Conservation (phyloP, 192 early-diverging fungal genomes). For the Umbelopsis vinacea region DNA sequence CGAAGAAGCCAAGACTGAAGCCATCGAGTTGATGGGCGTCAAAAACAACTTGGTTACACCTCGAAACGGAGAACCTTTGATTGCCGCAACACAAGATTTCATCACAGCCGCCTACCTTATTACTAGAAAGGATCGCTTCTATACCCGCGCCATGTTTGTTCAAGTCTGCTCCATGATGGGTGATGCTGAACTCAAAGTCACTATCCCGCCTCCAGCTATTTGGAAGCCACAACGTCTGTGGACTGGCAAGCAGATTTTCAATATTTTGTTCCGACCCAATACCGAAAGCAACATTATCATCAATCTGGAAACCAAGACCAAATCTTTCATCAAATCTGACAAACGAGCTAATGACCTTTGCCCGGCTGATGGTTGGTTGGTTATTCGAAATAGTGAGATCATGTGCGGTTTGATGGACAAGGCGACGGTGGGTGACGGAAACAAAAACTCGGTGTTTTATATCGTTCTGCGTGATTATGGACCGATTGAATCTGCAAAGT, state of each 20-base stretch:
- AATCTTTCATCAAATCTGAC: conserved; percentile 68
- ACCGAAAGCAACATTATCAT: conserved; percentile 64
- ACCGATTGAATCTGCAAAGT: conserved; percentile 76
- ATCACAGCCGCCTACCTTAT: conserved; percentile 95
- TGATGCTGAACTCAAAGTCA: conserved; percentile 82
- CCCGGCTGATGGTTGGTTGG: conserved; percentile 87
- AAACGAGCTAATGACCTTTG: conserved; percentile 73
- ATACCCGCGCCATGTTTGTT: conserved; percentile 89
- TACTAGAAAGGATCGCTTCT: conserved; percentile 93
- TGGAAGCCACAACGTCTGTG: conserved; percentile 88
- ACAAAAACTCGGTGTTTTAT: conserved; percentile 94
- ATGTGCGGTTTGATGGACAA: conserved; percentile 96
- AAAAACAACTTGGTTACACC: conserved; percentile 98
- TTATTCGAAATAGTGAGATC: conserved; percentile 93
- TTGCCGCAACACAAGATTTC: conserved; percentile 99
- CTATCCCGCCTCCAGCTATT: conserved; percentile 93
- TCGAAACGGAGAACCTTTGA: conserved; percentile 96
- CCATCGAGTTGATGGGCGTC: conserved; percentile 94
- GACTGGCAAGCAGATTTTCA: conserved; percentile 98
- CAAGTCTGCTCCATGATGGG: conserved; percentile 93
- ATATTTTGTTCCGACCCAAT: conserved; percentile 88
- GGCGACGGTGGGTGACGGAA: conserved; percentile 94
- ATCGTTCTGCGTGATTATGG: conserved; percentile 93
- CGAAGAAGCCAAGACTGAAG: conserved; percentile 97
- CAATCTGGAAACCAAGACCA: conserved; percentile 91